Conservation (phyloP, 1,284 basidiomycete species). For the Gastroboletus turbinatus region DNA sequence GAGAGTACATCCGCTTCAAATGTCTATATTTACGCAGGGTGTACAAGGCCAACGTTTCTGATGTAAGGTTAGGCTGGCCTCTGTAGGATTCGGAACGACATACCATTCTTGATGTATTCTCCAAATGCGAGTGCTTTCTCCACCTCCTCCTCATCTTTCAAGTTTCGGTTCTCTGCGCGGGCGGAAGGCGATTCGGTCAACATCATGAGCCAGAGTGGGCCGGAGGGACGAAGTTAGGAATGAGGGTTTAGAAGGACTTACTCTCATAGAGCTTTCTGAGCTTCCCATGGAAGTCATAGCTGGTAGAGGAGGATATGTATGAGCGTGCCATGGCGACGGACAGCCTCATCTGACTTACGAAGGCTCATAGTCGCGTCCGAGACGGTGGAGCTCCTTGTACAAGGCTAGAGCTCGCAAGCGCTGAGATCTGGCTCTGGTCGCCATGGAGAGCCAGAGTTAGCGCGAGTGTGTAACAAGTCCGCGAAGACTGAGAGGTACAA, state of each 20-base stretch:
- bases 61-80: constrained; percentile 1
- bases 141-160: constrained; percentile 72
- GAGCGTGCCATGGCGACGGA: constrained; percentile 13
- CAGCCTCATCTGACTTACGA: constrained; percentile 50
- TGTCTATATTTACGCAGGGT: constrained; percentile 86
- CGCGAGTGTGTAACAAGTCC: not conserved
- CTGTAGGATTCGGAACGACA: constrained; percentile 22
- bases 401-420: constrained; percentile 63
- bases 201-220: not conserved
- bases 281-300: constrained; percentile 74
- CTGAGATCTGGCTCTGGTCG: constrained; percentile 33
- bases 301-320: constrained; percentile 37
- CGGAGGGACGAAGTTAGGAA: not conserved
- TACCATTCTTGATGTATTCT: constrained; percentile 89
- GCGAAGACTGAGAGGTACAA: not conserved
- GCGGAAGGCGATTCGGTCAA: not conserved
- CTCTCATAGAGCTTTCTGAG: constrained; percentile 72
- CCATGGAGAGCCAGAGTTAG: constrained; percentile 31
- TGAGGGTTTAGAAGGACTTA: constrained; percentile 29
- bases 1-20: constrained; percentile 72
- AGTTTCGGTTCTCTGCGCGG: constrained; percentile 63
- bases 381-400: constrained; percentile 76
- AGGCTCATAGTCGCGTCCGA: constrained; percentile 78
- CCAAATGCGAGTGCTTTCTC: constrained; percentile 77
- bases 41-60: constrained; percentile 86